Percentiles rank a stretch among this genome's conserved stretches.
Evolutionary conservation across 345 rosid genomes (phyloP).

Genomic region (Xanthoceras sorbifolium): DNA sequence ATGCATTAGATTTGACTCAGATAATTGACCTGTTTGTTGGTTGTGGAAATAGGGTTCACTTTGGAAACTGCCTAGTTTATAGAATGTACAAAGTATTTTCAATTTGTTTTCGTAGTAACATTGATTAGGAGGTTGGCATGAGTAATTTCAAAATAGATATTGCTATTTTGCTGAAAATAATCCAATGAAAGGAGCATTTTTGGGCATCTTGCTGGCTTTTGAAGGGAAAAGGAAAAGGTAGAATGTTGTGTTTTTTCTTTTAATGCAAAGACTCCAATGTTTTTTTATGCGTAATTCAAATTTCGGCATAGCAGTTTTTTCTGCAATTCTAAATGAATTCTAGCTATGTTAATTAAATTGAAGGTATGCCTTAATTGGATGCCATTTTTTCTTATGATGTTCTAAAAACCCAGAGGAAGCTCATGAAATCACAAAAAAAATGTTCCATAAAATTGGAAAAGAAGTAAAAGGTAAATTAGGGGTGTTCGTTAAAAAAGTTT

Average conservation of each 20-base stretch:
- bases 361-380: background rate
- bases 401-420: background rate
- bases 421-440: no score
- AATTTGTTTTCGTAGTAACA: background rate
- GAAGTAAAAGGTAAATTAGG: background rate
- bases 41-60: background rate
- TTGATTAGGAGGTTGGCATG: background rate
- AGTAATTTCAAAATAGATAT: background rate
- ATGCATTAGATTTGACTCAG: background rate
- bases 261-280: background rate
- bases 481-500: background rate
- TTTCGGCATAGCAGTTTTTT: background rate
- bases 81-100: conserved; percentile 8
- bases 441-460: no score
- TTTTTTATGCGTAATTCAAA: background rate
- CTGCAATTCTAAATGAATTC: background rate
- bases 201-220: background rate
- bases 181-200: background rate
- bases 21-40: background rate
- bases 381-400: background rate
- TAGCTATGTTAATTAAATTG: background rate
- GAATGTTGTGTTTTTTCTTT: background rate
- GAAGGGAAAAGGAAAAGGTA: background rate
- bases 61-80: background rate
- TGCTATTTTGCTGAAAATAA: conserved; percentile 9